Evolutionary conservation across 116 monocot species (phyloP), one percentile per base, ranked within the genome.

Genomic region (Posidonia oceanica): DNA sequence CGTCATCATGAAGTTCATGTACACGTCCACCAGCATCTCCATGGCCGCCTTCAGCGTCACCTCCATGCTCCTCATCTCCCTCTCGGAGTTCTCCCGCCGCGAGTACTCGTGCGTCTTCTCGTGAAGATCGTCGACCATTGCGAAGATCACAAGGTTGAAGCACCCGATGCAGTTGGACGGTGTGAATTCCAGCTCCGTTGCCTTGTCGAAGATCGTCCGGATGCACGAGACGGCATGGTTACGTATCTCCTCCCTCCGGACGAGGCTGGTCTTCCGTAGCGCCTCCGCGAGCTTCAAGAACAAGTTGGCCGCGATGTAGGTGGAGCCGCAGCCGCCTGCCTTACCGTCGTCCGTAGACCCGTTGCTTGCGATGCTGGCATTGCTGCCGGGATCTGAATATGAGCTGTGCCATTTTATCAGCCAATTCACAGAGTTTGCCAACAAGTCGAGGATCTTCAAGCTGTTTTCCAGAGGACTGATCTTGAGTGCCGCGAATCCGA

Each of bases 61-160:
- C 72, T 87, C 86, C 94, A 86, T 91, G 86, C 91, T 88, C 75
- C 75, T 59, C 78, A 75, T 87, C 88, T 91, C 91, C 77, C 78
- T 70, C 73, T 83, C 80, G 41, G 81, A 75, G 67, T 83, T 81
- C 64, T 88, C 88, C 55, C 91, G 38, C 69, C 85, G 39, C 15
- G 92, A 80, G 72, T 97, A 97, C 83, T 91, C 97, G 68, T 85
- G 14, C 80, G 79, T 89, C 85, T 96, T 96, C 78, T 88, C 86
- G 37, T 88, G 89, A 48, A 96, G 75, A 54, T 96, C 88, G 63
- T 96, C 96, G 66, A 92, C 88, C 96, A 86, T 85, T 13, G 91
- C 83, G 70, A 91, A 88, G 17, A 91, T 83, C 51, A 91, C 84
- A 17, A 83, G 82, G 79, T 86, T 91, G 83, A 95, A 88, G 86